Percentiles rank a stretch among this genome's conserved stretches.
These are phyloP conservation scores for Cladophialophora psammophila DNA, from an alignment of 2,329 filamentous ascomycete species.

Conservation along the genomic window DNA sequence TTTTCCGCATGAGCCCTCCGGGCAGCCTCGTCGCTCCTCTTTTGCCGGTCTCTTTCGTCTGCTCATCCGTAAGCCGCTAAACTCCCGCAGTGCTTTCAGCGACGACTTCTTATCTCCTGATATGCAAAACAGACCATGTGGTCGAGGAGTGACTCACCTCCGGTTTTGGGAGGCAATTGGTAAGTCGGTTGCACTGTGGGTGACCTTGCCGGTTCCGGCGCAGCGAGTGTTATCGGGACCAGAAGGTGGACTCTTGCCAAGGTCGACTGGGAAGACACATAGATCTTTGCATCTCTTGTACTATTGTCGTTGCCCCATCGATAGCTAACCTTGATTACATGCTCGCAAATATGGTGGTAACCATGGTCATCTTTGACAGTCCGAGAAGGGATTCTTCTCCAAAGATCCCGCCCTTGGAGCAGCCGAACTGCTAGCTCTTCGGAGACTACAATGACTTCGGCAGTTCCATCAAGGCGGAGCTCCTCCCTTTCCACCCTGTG, in stretches of 20 bases:
- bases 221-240: not conserved
- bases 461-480: not conserved
- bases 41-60: conserved; percentile 4
- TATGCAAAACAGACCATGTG: not conserved
- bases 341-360: not conserved
- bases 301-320: conserved; percentile 5
- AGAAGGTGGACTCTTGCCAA: not conserved
- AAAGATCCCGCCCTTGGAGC: not conserved
- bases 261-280: not conserved
- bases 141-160: not conserved
- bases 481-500: not conserved
- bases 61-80: not conserved
- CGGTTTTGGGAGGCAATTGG: not conserved
- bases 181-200: conserved; percentile 1
- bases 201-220: not conserved
- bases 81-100: not conserved
- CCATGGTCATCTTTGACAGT: not conserved
- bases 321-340: conserved; percentile 8
- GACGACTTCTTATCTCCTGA: not conserved
- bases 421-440: not conserved
- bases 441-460: not conserved
- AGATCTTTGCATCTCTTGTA: conserved; percentile 3
- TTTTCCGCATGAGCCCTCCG: not conserved
- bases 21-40: not conserved
- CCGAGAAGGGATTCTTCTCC: not conserved